Evolutionary conservation across 1,284 basidiomycete genomes (phyloP).

Genomic region (Melampsora americana): DNA sequence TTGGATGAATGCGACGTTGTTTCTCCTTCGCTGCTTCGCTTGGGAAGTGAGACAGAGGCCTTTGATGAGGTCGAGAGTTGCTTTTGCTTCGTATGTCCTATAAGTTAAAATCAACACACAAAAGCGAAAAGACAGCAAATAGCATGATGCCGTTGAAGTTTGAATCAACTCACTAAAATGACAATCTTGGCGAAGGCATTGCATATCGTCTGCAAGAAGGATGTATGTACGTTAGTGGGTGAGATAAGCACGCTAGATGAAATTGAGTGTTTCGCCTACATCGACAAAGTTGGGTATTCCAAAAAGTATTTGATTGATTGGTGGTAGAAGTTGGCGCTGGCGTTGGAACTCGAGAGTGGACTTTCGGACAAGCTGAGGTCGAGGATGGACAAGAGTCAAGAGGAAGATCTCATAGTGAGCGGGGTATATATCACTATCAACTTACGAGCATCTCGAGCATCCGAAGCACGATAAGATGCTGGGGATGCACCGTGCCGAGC

Average conservation of each 20-base stretch:
- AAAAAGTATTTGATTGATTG: neutral
- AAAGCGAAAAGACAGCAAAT: neutral
- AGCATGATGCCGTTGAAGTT: neutral
- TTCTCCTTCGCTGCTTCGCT: neutral
- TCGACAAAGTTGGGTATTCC: conserved; percentile 1
- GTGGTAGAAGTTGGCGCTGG: neutral
- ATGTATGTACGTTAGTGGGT: neutral
- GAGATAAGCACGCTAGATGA: neutral
- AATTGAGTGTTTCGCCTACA: neutral
- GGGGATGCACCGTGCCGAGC: neutral
- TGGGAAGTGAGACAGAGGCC: neutral
- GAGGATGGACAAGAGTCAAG: neutral
- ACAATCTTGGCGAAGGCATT: conserved; percentile 1
- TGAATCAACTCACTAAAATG: conserved; percentile 6
- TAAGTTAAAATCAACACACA: no score
- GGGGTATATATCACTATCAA: neutral
- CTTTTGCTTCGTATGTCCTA: neutral
- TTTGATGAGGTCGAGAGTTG: neutral
- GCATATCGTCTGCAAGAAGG: neutral
- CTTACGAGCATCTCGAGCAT: neutral
- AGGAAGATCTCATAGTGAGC: no score
- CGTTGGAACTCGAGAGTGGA: conserved; percentile 1
- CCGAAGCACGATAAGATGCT: neutral
- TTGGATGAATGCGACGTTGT: neutral
- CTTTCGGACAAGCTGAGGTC: neutral